Base-by-base conservation (phyloP, 352 stramenopile species). In the Phytophthora multivora region DNA sequence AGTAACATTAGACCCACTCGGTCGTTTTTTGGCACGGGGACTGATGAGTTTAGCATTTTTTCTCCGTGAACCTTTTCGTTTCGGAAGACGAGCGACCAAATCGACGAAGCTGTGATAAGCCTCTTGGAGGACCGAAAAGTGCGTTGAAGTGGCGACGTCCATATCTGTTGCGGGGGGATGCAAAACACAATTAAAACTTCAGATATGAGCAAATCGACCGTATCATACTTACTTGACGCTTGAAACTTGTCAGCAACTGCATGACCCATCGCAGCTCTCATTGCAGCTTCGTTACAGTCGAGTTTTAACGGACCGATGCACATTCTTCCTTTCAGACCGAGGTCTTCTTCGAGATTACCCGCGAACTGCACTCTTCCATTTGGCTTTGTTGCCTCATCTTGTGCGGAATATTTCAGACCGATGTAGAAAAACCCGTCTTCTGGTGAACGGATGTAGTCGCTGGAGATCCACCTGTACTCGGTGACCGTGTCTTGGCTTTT, bases 401-500 rank as follows among this genome's bases (percentile, higher is more conserved):
- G 36, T 3, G 51, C 45, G 31, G 63, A 61, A 61, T 90, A 91
- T 45, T 80, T 89, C 33, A 91, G 41, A 4, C 84, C 84, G 36
- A 89, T 19, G 56, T 91, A 93, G 12, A 91, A 63, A 43, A 87
- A 93, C 9, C 84, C 82, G 47, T 93, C 83, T 51, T 74, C 70
- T 0, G 66, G 70, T 23, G 86, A 74, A 13, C 71, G 73, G 28
- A 91, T 93, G 63, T 89, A 89, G 39, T 88, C 77, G 36, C 68
- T 86, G 23, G 73, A 73, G 33, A 90, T 77, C 55, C 68, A 77
- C 35, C 84, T 90, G 57, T 71, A 75, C 13, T 69, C 66, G 26
- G 33, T 56, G 43, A 28, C 46, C 18, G 3, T 21, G 28, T 53
- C 35, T 19, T 31, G 43, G 19, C 13, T 56, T 38, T 36, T 30